A percentile compares a stretch with the other conserved stretches of the same genome.
These are phyloP conservation scores for Xerocomellus chrysenteron DNA, from an alignment of 768 basidiomycete species.

Conservation along the genomic window DNA sequence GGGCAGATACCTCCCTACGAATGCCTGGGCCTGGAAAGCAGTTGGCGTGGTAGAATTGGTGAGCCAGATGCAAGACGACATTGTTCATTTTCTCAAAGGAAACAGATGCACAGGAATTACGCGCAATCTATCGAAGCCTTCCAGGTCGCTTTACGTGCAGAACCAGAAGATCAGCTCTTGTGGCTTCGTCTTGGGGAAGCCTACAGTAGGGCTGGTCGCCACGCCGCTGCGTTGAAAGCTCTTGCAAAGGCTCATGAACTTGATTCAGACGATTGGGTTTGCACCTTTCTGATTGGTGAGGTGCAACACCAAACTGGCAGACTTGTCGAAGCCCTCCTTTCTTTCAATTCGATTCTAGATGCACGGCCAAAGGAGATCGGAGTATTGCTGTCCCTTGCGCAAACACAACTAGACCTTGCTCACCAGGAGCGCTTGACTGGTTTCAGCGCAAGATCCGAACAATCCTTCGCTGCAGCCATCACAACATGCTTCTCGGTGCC, in stretches of 20 bases:
- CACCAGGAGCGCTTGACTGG: slow-evolving; percentile 63
- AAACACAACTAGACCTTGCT: slow-evolving; percentile 72
- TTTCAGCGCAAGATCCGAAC: slow-evolving; percentile 71
- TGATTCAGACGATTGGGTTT: slow-evolving; percentile 78
- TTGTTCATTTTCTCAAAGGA: neutral
- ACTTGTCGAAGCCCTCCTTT: slow-evolving; percentile 69
- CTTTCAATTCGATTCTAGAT: slow-evolving; percentile 57
- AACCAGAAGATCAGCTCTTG: slow-evolving; percentile 71
- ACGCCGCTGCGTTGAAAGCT: slow-evolving; percentile 87
- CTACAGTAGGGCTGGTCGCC: slow-evolving; percentile 84
- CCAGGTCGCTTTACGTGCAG: slow-evolving; percentile 81
- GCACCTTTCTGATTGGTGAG: slow-evolving; percentile 78
- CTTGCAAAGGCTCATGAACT: slow-evolving; percentile 73
- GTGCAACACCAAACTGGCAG: slow-evolving; percentile 77
- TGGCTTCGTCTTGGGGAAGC: slow-evolving; percentile 94
- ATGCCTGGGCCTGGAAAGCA: slow-evolving; percentile 99
- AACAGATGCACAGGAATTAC: slow-evolving; percentile 67
- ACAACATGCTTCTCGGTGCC: slow-evolving; percentile 48
- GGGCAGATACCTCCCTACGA: slow-evolving; percentile 63
- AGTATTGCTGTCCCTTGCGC: slow-evolving; percentile 66
- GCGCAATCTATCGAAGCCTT: slow-evolving; percentile 75
- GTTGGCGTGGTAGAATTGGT: slow-evolving; percentile 90
- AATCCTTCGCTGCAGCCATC: slow-evolving; percentile 66
- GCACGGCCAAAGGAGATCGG: slow-evolving; percentile 67
- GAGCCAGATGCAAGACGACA: slow-evolving; percentile 29